Conservation (phyloP, 2,329 filamentous ascomycete genomes). For the Botrytis fabae region DNA sequence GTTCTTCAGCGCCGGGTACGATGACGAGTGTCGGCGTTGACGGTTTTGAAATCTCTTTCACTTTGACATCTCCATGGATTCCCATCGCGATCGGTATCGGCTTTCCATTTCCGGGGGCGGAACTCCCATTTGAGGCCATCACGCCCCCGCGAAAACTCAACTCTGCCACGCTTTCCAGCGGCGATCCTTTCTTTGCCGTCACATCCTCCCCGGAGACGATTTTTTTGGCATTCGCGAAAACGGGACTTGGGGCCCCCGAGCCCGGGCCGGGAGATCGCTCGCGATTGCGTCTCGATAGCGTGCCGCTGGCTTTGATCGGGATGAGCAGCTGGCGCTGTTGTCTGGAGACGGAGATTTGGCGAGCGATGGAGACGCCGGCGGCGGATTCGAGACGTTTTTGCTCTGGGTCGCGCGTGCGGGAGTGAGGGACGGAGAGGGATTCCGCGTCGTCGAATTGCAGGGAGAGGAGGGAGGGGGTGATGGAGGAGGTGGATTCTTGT, state of each 20-base stretch:
- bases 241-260: too few species aligned
- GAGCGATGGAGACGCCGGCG: constrained; percentile 65
- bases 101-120: too few species aligned
- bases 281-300: neutral
- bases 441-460: neutral
- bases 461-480: neutral
- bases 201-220: neutral
- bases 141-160: neutral
- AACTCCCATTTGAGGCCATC: neutral
- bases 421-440: neutral
- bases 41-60: neutral
- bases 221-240: neutral
- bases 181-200: neutral
- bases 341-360: constrained; percentile 65
- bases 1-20: neutral
- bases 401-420: neutral
- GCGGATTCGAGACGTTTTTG: constrained; percentile 52
- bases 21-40: neutral
- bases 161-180: neutral
- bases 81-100: neutral
- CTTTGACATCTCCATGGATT: neutral
- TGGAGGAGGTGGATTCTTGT: constrained; percentile 17
- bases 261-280: neutral
- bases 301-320: constrained; percentile 43
- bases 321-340: constrained; percentile 61